Base-by-base conservation (phyloP, 129 eudicot genomes). In the Kitagawia praeruptora region DNA sequence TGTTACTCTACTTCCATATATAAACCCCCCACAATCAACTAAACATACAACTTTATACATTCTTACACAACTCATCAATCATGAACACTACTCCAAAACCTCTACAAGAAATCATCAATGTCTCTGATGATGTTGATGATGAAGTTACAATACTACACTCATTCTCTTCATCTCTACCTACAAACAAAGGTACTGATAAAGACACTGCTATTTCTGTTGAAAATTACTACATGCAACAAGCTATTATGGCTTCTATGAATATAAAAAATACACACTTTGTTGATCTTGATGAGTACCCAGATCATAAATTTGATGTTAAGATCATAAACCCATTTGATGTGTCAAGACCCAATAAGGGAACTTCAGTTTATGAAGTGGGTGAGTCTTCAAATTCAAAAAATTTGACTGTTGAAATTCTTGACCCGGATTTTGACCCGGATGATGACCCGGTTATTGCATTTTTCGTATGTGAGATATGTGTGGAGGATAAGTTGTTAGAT, bases 221-320 rank as follows among this genome's bases (percentile, higher is more conserved):
- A 41, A 23, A 41, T 12, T 72, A 72, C 76, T 7, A 70, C 45
- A 15, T 72, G 49, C 49, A 40, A 21, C 49, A 39, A 14, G 75
- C 75, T 14, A 34, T 70, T 27, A 42, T 73, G 77, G 77, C 77
- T 40, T 71, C 75, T 10, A 0, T 71, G 18, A 34, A 15, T 21
- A 10, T 23, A 2, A 39, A 8, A 19, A 71, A 10, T 0, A 9
- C 27, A 38, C 40, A n/a, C 31, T 40, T 71, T 44, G 11, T 71
- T 12, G 49, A 71, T 71, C 75, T 71, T 38, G 75, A 40, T 34
- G 75, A 71, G 2, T 71, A 39, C 75, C 75, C 75, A 71, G 34
- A 40, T 71, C 49, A 18, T 73, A 28, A 41, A 4, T 12, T 2
- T 23, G 53, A 73, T 10, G 31, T 73, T 73, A 53, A 73, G 10